A percentile compares a stretch with the other conserved stretches of the same genome.
These are phyloP conservation scores for Takakia lepidozioides DNA, from an alignment of 225 moss, liverwort and hornwort species.

Conservation along the genomic window DNA sequence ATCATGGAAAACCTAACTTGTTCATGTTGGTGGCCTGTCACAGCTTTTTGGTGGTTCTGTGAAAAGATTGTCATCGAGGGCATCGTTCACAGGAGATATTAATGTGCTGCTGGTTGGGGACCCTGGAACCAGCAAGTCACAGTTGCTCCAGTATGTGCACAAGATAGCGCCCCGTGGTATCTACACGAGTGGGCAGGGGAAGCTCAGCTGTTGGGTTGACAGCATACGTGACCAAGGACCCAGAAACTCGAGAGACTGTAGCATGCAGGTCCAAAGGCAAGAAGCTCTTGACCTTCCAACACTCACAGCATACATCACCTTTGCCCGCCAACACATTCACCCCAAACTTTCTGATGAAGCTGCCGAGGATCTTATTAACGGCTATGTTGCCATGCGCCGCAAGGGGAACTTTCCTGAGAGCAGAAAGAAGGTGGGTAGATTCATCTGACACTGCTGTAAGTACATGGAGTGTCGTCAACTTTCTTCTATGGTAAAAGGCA, in stretches of 20 bases:
- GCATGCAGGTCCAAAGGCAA: slow-evolving; percentile 65
- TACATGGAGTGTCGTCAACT: too few relatives aligned
- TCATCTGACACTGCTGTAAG: too few relatives aligned
- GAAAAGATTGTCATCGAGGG: slow-evolving; percentile 78
- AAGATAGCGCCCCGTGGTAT: slow-evolving; percentile 98
- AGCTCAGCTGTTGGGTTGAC: slow-evolving; percentile 99
- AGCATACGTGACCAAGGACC: slow-evolving; percentile 93
- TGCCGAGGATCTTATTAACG: slow-evolving; percentile 72
- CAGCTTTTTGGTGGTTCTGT: slow-evolving; percentile 93
- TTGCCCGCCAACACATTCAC: slow-evolving; percentile 78
- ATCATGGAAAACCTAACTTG: not conserved
- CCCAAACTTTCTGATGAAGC: slow-evolving; percentile 80
- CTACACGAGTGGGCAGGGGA: slow-evolving; percentile 95
- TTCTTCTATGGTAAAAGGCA: too few relatives aligned
- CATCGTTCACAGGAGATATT: slow-evolving; percentile 92
- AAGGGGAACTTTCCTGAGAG: slow-evolving; percentile 89
- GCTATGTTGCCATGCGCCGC: slow-evolving; percentile 58
- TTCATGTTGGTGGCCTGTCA: not conserved
- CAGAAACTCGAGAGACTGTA: slow-evolving; percentile 84
- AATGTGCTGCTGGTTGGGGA: slow-evolving; percentile 95
- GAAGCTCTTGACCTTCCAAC: slow-evolving; percentile 80
- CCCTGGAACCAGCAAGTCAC: slow-evolving; percentile 99
- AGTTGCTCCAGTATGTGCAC: slow-evolving; percentile 96
- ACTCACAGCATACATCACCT: slow-evolving; percentile 80
- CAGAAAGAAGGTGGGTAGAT: slow-evolving; percentile 62